phyloP scores from a whole-genome alignment of 352 stramenopile genomes.

The Phytophthora sansomeana region DNA sequence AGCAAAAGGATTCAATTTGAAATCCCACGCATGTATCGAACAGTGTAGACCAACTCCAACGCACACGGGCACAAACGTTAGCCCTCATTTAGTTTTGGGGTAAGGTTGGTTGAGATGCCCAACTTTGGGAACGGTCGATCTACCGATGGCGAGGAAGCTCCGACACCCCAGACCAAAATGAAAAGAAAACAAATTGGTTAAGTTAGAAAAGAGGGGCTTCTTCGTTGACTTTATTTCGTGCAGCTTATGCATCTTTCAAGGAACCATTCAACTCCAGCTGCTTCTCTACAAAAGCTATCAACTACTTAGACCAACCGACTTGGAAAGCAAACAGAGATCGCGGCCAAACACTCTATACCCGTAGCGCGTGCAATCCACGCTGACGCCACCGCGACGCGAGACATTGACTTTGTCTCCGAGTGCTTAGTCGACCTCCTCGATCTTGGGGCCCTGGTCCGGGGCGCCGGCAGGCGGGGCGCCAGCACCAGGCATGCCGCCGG shows the following conservation, averaged over 20 bases:
- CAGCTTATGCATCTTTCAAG: slow-evolving; percentile 31
- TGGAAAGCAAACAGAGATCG: slow-evolving; percentile 29
- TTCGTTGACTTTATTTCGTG: slow-evolving; percentile 36
- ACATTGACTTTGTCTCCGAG: slow-evolving; percentile 22
- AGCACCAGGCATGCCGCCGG: slow-evolving; percentile 38
- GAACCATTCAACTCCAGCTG: slow-evolving; percentile 33
- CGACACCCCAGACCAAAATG: too few relatives aligned
- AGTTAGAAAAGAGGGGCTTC: slow-evolving; percentile 29
- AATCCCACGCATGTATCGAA: too few relatives aligned
- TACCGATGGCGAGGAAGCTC: too few relatives aligned
- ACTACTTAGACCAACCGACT: slow-evolving; percentile 28
- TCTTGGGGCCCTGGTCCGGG: slow-evolving; percentile 77
- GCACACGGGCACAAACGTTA: too few relatives aligned
- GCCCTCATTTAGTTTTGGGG: too few relatives aligned
- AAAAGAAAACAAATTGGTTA: background rate
- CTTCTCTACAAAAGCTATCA: slow-evolving; percentile 41
- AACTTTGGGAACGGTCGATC: too few relatives aligned
- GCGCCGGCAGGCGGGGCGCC: slow-evolving; percentile 10
- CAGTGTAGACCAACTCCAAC: too few relatives aligned
- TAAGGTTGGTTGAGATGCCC: too few relatives aligned
- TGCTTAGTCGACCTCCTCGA: slow-evolving; percentile 85
- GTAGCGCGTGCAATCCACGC: slow-evolving; percentile 42
- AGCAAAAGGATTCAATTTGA: too few relatives aligned
- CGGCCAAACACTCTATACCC: slow-evolving; percentile 33
- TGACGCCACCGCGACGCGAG: slow-evolving; percentile 34